A percentile compares a stretch with the other conserved stretches of the same genome.
These are phyloP conservation scores for Yueomyces sinensis DNA, from an alignment of 805 yeast species.

Conservation along the genomic window DNA sequence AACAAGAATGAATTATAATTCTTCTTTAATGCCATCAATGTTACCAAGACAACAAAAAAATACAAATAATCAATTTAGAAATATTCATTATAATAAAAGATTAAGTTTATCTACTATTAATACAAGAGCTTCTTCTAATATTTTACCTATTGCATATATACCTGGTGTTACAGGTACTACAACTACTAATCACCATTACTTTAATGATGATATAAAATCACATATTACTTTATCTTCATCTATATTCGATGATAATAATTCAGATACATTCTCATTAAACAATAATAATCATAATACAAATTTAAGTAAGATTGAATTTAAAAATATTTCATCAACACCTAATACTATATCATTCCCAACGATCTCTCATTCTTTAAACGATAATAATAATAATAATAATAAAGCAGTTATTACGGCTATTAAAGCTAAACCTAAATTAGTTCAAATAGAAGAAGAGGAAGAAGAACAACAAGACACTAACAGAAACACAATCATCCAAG, in stretches of 20 bases:
- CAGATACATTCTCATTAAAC: background rate
- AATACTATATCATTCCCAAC: too few relatives aligned
- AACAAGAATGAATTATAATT: background rate
- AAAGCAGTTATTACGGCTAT: conserved; percentile 46
- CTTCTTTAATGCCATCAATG: background rate
- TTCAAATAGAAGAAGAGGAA: conserved; percentile 22
- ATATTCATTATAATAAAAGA: background rate
- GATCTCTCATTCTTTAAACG: background rate
- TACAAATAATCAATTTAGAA: background rate
- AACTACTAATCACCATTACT: background rate
- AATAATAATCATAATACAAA: background rate
- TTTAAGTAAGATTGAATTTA: background rate
- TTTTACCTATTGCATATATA: conserved; percentile 83
- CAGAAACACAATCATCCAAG: background rate
- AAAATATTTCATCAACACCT: too few relatives aligned
- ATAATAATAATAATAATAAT: background rate
- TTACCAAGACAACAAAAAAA: background rate
- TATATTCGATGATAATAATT: conserved; percentile 30
- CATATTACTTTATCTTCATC: conserved; percentile 30
- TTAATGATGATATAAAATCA: conserved; percentile 17
- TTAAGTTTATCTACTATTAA: conserved; percentile 46
- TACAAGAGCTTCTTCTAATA: conserved; percentile 65
- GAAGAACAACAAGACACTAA: background rate
- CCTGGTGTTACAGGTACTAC: conserved; percentile 81
- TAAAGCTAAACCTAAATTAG: conserved; percentile 59